Conservation (phyloP, 306 rosid genomes). For the Purshia tridentata region DNA sequence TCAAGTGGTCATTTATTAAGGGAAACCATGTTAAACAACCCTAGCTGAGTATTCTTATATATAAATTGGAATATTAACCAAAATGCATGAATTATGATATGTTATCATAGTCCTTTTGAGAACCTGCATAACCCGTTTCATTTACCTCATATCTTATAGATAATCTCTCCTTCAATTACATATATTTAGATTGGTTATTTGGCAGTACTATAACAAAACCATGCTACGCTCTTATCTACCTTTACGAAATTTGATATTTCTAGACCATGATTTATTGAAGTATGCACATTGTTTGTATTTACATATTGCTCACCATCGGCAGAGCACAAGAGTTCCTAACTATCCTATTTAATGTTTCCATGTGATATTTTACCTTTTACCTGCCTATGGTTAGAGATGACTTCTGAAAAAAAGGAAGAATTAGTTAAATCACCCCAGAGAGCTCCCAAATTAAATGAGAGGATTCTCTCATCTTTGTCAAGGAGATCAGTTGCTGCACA, state of each 20-base stretch:
- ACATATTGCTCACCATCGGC: not conserved
- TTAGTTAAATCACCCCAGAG: slow-evolving; percentile 6
- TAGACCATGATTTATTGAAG: no score
- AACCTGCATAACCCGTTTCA: no score
- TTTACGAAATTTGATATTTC: no score
- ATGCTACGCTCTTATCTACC: no score
- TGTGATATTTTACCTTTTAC: not conserved
- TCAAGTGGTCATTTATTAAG: no score
- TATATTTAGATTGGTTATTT: no score
- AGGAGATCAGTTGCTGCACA: slow-evolving; percentile 94
- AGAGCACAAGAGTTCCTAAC: not conserved
- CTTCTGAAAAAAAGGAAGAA: slow-evolving; percentile 21
- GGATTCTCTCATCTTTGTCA: slow-evolving; percentile 89
- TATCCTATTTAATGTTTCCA: slow-evolving; percentile 3
- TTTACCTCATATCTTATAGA: no score
- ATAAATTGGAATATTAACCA: not conserved
- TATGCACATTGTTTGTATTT: not conserved
- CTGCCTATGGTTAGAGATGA: slow-evolving; percentile 47
- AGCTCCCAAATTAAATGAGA: slow-evolving; percentile 71
- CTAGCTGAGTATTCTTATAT: not conserved
- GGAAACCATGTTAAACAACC: not conserved
- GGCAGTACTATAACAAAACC: no score
- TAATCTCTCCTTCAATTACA: no score
- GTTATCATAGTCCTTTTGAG: not conserved
- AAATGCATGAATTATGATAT: not conserved